Evolutionary conservation across 2,329 filamentous ascomycete genomes (phyloP).

Genomic region (Nemania serpens): DNA sequence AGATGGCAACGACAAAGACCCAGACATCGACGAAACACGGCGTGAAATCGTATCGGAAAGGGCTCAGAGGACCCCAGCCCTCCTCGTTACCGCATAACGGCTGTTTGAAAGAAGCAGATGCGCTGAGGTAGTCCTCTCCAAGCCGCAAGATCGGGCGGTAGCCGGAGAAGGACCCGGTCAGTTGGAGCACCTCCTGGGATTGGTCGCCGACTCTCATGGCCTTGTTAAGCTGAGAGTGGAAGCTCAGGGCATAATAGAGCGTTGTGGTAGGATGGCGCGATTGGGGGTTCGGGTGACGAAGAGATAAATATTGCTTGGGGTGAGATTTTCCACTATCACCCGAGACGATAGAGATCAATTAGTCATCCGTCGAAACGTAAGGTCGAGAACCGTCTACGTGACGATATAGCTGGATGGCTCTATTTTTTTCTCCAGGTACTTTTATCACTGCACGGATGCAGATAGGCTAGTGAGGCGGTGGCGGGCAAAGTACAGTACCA

Average conservation of each 20-base stretch:
- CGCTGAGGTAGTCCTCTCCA: conserved; percentile 64
- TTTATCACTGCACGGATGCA: no score
- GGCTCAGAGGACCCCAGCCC: conserved; percentile 94
- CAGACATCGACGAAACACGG: conserved; percentile 96
- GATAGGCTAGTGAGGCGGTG: no score
- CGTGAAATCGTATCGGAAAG: conserved; percentile 88
- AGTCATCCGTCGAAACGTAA: conserved; percentile 21
- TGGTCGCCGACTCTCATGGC: conserved; percentile 47
- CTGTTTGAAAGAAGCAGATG: conserved; percentile 58
- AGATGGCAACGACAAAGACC: conserved; percentile 76
- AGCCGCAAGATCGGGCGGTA: conserved; percentile 56
- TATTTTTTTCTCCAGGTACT: conserved; percentile 8
- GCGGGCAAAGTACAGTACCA: no score
- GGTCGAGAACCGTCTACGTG: conserved; percentile 15
- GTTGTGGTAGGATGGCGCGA: conserved; percentile 37
- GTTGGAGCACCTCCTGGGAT: conserved; percentile 54
- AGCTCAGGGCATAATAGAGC: conserved; percentile 37
- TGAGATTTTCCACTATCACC: conserved; percentile 7
- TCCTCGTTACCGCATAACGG: conserved; percentile 86
- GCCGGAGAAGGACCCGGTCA: conserved; percentile 66
- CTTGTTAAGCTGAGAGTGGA: conserved; percentile 30
- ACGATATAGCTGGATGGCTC: conserved; percentile 17
- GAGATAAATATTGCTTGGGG: conserved; percentile 19
- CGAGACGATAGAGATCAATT: conserved; percentile 12
- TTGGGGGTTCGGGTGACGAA: conserved; percentile 35